Conservation (phyloP, 2,329 filamentous ascomycete genomes). For the Trichoderma gracile region DNA sequence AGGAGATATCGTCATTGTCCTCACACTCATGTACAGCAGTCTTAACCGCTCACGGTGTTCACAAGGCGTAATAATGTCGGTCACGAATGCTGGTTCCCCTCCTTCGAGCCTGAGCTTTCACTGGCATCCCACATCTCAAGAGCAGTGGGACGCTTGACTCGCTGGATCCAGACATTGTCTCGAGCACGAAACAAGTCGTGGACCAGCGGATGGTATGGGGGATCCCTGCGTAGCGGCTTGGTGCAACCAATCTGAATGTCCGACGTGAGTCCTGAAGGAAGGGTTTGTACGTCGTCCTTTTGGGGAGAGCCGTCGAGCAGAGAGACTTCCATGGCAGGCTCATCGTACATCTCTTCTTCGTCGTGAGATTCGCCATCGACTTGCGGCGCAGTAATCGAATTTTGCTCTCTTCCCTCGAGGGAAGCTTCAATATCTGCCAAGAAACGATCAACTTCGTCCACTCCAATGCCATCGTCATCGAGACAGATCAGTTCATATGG, state of each 20-base stretch:
- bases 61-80: neutral
- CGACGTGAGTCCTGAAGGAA: neutral
- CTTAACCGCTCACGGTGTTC: neutral
- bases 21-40: neutral
- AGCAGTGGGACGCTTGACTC: conserved; percentile 30
- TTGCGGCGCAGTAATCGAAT: neutral
- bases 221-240: conserved; percentile 7
- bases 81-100: neutral
- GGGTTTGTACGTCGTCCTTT: neutral
- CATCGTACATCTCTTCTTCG: neutral
- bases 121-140: conserved; percentile 34
- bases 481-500: neutral
- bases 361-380: neutral
- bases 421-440: neutral
- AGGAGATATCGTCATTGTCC: neutral
- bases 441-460: conserved; percentile 12
- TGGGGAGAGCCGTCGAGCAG: neutral
- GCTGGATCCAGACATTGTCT: conserved; percentile 31
- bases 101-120: neutral
- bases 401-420: neutral
- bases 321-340: neutral
- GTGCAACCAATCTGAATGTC: neutral
- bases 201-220: conserved; percentile 29
- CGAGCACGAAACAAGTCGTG: conserved; percentile 29
- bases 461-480: neutral